A percentile compares a stretch with the other conserved stretches of the same genome.
Conservation (phyloP, 148 eudicot species). For the Dysphania ambrosioides region DNA sequence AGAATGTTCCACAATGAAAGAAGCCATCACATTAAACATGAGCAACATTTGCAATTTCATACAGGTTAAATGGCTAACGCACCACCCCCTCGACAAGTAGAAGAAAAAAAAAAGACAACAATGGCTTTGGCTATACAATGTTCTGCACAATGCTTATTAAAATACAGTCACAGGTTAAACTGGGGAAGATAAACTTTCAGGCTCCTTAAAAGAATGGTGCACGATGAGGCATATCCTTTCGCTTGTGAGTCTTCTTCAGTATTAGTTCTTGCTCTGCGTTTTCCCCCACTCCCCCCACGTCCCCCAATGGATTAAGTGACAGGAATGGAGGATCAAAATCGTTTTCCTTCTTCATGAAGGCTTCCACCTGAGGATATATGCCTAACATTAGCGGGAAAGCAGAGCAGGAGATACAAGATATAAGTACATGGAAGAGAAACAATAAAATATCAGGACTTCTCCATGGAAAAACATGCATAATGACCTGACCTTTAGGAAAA, state of each 20-base stretch:
- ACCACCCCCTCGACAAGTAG: too few species aligned
- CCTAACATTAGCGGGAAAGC: not conserved
- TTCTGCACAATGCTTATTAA: not conserved
- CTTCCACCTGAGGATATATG: slow-evolving; percentile 31
- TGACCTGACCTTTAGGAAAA: not conserved
- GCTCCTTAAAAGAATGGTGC: slow-evolving; percentile 26
- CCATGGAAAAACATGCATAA: not conserved
- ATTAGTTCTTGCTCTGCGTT: not conserved
- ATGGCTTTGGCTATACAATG: not conserved
- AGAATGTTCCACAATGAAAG: not conserved
- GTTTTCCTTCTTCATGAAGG: slow-evolving; percentile 28
- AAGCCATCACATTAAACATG: not conserved
- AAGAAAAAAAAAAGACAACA: too few species aligned
- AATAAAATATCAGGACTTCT: not conserved
- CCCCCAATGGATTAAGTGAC: slow-evolving; percentile 13
- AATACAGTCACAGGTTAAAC: not conserved
- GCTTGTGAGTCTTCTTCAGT: slow-evolving; percentile 22
- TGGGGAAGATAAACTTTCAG: not conserved
- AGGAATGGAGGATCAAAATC: slow-evolving; percentile 30
- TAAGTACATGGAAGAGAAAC: not conserved
- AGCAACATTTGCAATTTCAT: not conserved
- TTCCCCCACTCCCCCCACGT: slow-evolving; percentile 5
- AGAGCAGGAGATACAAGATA: not conserved
- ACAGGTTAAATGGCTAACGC: not conserved
- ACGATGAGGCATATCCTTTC: slow-evolving; percentile 50